Evolutionary conservation across 225 moss, liverwort and hornwort species (phyloP), one percentile per base, ranked within the genome.

Genomic region (Marchantia polymorpha): DNA sequence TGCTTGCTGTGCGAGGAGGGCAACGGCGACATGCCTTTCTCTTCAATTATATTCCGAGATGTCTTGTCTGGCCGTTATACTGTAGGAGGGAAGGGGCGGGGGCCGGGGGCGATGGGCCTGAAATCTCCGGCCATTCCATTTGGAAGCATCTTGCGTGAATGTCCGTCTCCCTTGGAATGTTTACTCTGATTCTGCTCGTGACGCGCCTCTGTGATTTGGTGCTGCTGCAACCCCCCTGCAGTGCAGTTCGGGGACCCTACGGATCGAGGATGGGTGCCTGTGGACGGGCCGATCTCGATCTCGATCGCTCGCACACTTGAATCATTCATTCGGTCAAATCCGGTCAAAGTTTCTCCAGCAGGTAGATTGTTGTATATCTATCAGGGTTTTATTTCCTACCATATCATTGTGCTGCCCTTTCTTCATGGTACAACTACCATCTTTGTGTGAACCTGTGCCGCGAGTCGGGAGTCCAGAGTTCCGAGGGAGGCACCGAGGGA

Each of bases 31-130:
- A 19, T 16, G 59, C 59, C 22, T 2, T 0, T 16, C 61, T 61
- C 0, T 56, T 13, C 56, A 3, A 6, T 56, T 13, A 1, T 56
- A 56, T 56, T 1, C 56, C 9, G 56, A 13, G 29, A 27, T 30
- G 67, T 67, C 67, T 67, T 67, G 67, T 67, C 67, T 26, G 67
- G 67, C 67, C 29, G 67, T 66, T 66, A 10, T 67, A 67, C 67
- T 25, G 64, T 67, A 67, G 67, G 27, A 67, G 67, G 29, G 11
- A 2, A 8, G 27, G 26, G 9, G 5, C 12, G 30, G 26, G 27
- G n/a, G n/a, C n/a, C n/a, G n/a, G n/a, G n/a, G n/a, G n/a, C n/a
- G n/a, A n/a, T n/a, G 19, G 39, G 39, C 5, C 39, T 39, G 39
- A 39, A 39, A 39, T 39, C 8, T 23, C 61, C 7, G 61, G 9